Conservation (phyloP, 148 eudicot species). For the Vaccinium corymbosum region DNA sequence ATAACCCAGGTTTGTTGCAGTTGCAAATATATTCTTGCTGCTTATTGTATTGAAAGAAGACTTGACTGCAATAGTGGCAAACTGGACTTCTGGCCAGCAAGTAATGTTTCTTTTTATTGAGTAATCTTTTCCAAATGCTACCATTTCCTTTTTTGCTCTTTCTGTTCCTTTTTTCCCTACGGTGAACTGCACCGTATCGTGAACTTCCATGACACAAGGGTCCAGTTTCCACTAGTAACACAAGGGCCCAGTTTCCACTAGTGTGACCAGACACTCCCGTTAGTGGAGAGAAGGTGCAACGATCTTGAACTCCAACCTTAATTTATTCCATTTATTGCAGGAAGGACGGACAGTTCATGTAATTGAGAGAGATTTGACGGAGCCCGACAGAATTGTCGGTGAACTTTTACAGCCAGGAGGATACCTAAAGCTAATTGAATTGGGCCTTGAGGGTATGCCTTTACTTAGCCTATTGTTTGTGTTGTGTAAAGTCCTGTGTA, state of each 20-base stretch:
- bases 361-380: slow-evolving; percentile 51
- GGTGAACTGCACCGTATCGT: neutral
- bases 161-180: neutral
- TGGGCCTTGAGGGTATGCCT: slow-evolving; percentile 51
- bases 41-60: neutral
- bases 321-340: slow-evolving; percentile 21
- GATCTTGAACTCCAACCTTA: neutral
- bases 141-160: neutral
- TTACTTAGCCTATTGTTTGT: neutral
- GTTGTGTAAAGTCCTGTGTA: neutral
- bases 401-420: slow-evolving; percentile 65
- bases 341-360: slow-evolving; percentile 53
- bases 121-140: neutral
- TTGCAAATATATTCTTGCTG: neutral
- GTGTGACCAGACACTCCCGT: neutral
- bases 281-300: neutral
- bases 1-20: neutral
- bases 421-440: slow-evolving; percentile 48
- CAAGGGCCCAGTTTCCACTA: neutral
- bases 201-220: neutral
- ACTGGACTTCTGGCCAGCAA: neutral
- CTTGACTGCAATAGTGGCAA: neutral
- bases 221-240: neutral
- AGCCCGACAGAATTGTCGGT: slow-evolving; percentile 61
- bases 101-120: neutral